Evolutionary conservation across 2,329 filamentous ascomycete genomes (phyloP), one percentile per base, ranked within the genome.

Genomic region (Cladophialophora psammophila): DNA sequence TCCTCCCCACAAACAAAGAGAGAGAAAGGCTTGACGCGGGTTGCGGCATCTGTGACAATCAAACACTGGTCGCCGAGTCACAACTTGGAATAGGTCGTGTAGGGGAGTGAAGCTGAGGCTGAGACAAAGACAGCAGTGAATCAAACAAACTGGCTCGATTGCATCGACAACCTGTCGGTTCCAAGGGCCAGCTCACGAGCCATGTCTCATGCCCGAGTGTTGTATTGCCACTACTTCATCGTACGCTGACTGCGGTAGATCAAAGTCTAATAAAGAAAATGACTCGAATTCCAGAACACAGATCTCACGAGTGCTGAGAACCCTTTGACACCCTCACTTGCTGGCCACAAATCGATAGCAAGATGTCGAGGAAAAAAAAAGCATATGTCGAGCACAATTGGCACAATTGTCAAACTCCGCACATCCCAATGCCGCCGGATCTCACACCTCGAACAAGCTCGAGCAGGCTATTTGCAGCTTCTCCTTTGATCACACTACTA

Each of bases 401-500:
- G 52, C 5, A 15, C 52, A 34, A 31, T 34, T 6, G 31, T 61
- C 55, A 67, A 34, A 69, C 35, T 40, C 64, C 65, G 34, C 65
- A 66, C 68, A 70, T 70, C 20, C 65, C 68, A 2, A 60, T 35
- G n/a, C 63, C 65, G 13, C 61, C 65, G 20, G 68, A 68, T n/a
- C 35, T 65, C 26, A 63, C 65, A 15, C 42, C 63, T 35, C 65
- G 63, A 52, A 73, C 72, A 20, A 74, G 64, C 52, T 72, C 66
- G 2, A 74, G 63, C 58, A 74, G 59, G 36, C 68, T 66, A 18
- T 66, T 70, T 26, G 72, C 72, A 50, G 72, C 72, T 45, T 74
- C 71, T 10, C 71, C 70, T 57, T 71, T 72, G 53, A 73, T 66
- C n/a, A 73, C 72, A 67, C 69, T 73, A 57, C 69, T 72, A 34